These are phyloP conservation scores for Coemansia sp. DNA, from an alignment of 192 early-diverging fungal species.

Conservation along the genomic window DNA sequence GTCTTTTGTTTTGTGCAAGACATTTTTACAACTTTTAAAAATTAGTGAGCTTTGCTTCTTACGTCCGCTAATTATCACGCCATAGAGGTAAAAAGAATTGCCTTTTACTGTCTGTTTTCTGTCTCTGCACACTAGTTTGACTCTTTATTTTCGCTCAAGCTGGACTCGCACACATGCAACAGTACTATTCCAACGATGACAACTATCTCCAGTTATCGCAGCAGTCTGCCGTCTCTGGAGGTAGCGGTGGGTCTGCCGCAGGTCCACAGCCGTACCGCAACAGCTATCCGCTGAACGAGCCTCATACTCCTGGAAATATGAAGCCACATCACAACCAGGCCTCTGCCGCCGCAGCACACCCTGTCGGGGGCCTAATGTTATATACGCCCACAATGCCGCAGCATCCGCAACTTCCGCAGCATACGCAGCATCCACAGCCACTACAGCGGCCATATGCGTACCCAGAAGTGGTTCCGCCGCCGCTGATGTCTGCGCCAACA, in stretches of 20 bases:
- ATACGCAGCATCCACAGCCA: constrained; percentile 10
- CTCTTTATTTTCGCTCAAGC: constrained; percentile 4
- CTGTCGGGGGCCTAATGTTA: not conserved
- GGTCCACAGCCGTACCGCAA: constrained; percentile 42
- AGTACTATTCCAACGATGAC: constrained; percentile 30
- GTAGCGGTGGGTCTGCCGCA: constrained; percentile 14
- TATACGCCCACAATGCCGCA: not conserved
- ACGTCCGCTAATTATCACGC: not conserved
- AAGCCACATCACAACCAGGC: not conserved
- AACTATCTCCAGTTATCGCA: constrained; percentile 36
- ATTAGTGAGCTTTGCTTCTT: not conserved
- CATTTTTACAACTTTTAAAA: constrained; percentile 4
- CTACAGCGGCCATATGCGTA: constrained; percentile 7
- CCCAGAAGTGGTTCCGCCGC: constrained; percentile 10
- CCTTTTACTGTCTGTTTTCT: not conserved
- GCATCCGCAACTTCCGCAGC: not conserved
- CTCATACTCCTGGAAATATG: not conserved
- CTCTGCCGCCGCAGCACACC: constrained; percentile 6
- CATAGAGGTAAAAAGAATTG: constrained; percentile 1
- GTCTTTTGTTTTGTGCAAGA: not conserved
- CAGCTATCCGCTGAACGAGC: constrained; percentile 29
- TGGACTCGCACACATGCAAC: constrained; percentile 22
- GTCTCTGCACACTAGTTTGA: not conserved
- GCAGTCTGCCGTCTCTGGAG: constrained; percentile 16
- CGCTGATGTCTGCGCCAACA: not conserved